Evolutionary conservation across 192 early-diverging fungal species (phyloP).

Genomic region (Rhizophagus clarus): DNA sequence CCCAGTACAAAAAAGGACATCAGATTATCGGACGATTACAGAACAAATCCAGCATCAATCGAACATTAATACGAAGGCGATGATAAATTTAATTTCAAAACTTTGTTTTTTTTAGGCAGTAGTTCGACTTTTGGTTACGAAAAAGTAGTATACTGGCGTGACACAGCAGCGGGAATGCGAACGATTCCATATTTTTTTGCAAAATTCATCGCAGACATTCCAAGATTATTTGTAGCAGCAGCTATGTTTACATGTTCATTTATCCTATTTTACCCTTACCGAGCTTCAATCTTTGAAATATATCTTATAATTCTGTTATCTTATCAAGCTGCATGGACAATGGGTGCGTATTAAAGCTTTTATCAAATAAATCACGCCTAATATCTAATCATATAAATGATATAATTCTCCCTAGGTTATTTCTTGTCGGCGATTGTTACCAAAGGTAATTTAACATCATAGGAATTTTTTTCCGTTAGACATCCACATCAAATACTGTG

Average conservation of each 20-base stretch:
- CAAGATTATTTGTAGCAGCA: conserved; percentile 56
- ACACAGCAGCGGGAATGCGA: conserved; percentile 57
- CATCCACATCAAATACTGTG: no score
- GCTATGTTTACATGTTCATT: conserved; percentile 60
- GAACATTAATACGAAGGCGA: no score
- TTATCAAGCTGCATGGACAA: conserved; percentile 58
- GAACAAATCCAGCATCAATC: no score
- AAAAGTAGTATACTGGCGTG: conserved; percentile 67
- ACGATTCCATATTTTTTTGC: conserved; percentile 64
- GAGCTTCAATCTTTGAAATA: conserved; percentile 36
- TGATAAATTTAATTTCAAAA: no score
- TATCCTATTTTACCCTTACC: conserved; percentile 57
- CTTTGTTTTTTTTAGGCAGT: conserved; percentile 39
- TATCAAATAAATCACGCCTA: neutral
- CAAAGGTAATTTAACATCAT: neutral
- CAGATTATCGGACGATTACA: no score
- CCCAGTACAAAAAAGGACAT: no score
- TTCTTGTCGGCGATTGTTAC: conserved; percentile 52
- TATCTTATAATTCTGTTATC: conserved; percentile 50
- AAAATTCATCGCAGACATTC: conserved; percentile 63
- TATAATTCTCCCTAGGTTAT: conserved; percentile 52
- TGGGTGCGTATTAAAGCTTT: conserved; percentile 27
- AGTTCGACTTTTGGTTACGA: conserved; percentile 65
- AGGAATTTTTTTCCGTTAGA: no score
- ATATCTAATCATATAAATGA: neutral